Base-by-base conservation (phyloP, 768 basidiomycete genomes). In the Termitomyces sp. region DNA sequence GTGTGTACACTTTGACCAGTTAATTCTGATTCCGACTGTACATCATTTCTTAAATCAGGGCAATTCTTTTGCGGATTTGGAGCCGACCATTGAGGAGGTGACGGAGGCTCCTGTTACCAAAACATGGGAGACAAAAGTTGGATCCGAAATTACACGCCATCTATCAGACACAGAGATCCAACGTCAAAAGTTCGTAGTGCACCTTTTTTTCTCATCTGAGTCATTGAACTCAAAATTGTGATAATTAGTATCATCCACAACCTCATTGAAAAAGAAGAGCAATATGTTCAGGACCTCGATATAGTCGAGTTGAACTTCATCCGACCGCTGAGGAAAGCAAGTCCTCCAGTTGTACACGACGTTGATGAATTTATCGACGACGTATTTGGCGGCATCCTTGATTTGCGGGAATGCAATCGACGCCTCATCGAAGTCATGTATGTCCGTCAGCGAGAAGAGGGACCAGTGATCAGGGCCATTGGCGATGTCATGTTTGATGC, bases 401-500 rank as follows among this genome's bases (percentile, higher is more conserved):
- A 93, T 61, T 76, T 98, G n/a, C 83, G 91, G 18, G 89, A 91
- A 68, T 88, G 90, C 67, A 93, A 90, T 66, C 80, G 85, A 33
- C 81, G 86, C 12, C 78, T 97, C n/a, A 79, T 98, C 16, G 92
- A 95, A 66, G 83, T 89, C 4, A 82, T 98, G 74, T 85, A 88
- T 64, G 88, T 93, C 44, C 85, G 94, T 33, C 93, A 98, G 68
- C 88, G 74, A 62, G 94, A 97, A 68, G 88, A 95, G 61, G 83
- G 81, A 0, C 88, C 90, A 0, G 81, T 97, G 54, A 91, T 98
- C 37, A 81, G 86, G 61, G 80, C 82, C 44, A 90, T 98, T 24
- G 95, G 96, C 0, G 94, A 96, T 67, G 83, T 97, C 49, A 93
- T 96, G 69, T 76, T 97, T 41, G 83, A 88, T 30, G 88, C 90